Conservation (phyloP, 352 stramenopile genomes). For the Pythium periplocum region DNA sequence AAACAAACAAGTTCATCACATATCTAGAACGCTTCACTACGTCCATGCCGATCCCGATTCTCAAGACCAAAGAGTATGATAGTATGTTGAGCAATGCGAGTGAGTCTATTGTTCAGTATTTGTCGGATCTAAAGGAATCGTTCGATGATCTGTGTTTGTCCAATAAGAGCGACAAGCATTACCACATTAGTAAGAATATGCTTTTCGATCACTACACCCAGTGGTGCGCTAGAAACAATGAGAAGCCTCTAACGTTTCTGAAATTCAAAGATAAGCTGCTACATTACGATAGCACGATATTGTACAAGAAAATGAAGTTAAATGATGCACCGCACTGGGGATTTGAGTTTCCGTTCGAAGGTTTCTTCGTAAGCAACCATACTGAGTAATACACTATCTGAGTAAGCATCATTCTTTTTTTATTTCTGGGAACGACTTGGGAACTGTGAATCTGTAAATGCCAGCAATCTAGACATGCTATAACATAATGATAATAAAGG, state of each 20-base stretch:
- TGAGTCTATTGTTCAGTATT: conserved; percentile 9
- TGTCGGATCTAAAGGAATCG: conserved; percentile 7
- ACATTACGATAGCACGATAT: conserved; percentile 7
- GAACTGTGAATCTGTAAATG: too few relatives aligned
- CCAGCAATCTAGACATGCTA: too few relatives aligned
- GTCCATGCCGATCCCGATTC: too few relatives aligned
- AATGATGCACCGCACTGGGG: too few relatives aligned
- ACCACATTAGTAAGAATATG: conserved; percentile 7
- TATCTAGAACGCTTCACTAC: too few relatives aligned
- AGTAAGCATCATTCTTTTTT: neutral
- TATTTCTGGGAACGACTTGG: too few relatives aligned
- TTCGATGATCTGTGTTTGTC: conserved; percentile 2
- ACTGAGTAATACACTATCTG: conserved; percentile 8
- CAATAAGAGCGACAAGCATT: conserved; percentile 7
- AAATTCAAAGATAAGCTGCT: neutral
- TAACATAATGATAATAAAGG: too few relatives aligned
- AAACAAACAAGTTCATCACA: too few relatives aligned
- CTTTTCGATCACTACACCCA: conserved; percentile 8
- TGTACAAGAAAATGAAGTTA: conserved; percentile 2
- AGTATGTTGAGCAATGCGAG: neutral
- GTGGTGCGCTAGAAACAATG: conserved; percentile 7
- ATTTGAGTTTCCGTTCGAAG: too few relatives aligned
- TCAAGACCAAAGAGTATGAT: neutral
- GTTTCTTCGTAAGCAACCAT: conserved; percentile 5
- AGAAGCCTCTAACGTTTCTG: conserved; percentile 6